Base-by-base conservation (phyloP, 148 eudicot genomes). In the Oxyria digyna region DNA sequence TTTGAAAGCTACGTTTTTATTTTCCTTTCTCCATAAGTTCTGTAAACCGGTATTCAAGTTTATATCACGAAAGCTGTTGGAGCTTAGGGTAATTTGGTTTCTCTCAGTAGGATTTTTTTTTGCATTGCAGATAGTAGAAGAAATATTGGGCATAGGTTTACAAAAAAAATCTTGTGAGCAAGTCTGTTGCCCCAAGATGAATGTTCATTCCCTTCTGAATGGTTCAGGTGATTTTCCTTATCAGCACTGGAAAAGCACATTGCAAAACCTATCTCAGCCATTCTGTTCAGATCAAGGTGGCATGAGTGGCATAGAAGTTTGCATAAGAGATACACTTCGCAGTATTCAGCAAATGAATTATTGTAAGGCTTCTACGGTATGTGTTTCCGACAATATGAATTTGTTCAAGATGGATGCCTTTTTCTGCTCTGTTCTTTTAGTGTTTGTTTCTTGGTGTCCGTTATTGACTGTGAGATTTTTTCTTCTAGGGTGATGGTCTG, bases 251-350 rank as follows among this genome's bases (percentile, higher is more conserved):
- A 82, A 75, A 74, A 80, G 77, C 70, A 76, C 75, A 32, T 71
- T 85, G 73, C 81, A 81, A 70, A 84, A 78, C 71, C 69, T 81
- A 38, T 77, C 75, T 57, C 83, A 81, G 67, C 83, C 88, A 17
- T n/a, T 83, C 49, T 37, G 65, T 45, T 73, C 75, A 32, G 72
- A 75, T 71, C 83, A 83, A 74, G 78, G 77, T 52, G 85, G 81
- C 71, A 72, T 71, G 69, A 74, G 78, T 70, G 85, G 89, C 15
- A 71, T 83, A 72, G 62, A 42, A 12, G 76, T 5, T 14, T 59
- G 65, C 65, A 59, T 59, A 24, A 59, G 35, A 59, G 65, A 59
- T 59, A 38, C 65, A 27, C 74, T 59, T 70, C 74, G 83, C 75
- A 73, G 83, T 40, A 71, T 66, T 38, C 55, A 31, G 68, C 40